Base-by-base conservation (phyloP, 495 filamentous ascomycete genomes). In the Penicillium ochrochloron region DNA sequence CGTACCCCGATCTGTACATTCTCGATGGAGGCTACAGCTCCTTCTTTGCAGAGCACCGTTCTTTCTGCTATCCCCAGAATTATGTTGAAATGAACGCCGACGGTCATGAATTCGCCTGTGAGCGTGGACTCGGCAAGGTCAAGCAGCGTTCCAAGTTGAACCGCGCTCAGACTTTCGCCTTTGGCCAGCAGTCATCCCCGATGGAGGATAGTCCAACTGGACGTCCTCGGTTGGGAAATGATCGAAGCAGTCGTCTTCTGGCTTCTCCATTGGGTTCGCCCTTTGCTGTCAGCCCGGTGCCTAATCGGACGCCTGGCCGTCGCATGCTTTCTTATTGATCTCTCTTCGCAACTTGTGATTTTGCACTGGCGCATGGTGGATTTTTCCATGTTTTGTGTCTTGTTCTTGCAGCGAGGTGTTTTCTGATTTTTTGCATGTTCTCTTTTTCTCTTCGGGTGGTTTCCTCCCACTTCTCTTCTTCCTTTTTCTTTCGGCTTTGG, bases 1-100 rank as follows among this genome's bases (percentile, higher is more conserved):
- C 87, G 23, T 99, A 97, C 67, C 96, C 96, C 0, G 96, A 99
- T 68, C 85, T 98, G 57, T 99, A 98, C 77, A 95, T 99, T 69
- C 83, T 99, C 29, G 93, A 98, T 48, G 96, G 96, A 48, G 96
- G 96, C 23, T 99, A 99, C 77, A 96, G 91, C 73, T 83, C 88
- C 1, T 99, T 99, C 82, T 99, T 93, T 77, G 73, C 83, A 15
- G 80, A 90, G 57, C 86, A 97, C 73, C 87, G 88, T 48, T 76
- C 83, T 12, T 86, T 92, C 48, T 99, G 96, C 80, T 92, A 86
- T 61, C 95, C 95, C 10, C 94, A 96, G 70, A 91, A 93, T 64
- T 99, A 99, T 69, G 92, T 98, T 31, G 92, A 94, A 76, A 99
- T 99, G 96, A 88, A 85, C 57, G 90, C 89, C 65, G 89, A 93